Conservation (phyloP, 371 early-diverging fungal genomes). For the Batrachochytrium dendrobatidis region DNA sequence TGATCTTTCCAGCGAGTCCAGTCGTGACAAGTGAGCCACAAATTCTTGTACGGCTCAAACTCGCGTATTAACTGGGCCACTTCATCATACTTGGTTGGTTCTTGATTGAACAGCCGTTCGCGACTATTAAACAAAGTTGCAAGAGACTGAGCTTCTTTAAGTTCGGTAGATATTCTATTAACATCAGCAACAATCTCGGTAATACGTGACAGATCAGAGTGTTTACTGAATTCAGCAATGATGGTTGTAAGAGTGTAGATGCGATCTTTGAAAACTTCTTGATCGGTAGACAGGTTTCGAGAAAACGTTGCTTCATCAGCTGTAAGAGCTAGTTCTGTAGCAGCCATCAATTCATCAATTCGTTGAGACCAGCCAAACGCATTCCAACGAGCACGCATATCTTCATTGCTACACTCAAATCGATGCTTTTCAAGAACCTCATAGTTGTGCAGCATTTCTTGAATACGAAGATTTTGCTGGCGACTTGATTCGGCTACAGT, state of each 20-base stretch:
- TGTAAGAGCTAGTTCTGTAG: conserved; percentile 31
- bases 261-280: conserved; percentile 52
- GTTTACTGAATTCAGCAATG: conserved; percentile 42
- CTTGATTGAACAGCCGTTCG: conserved; percentile 45
- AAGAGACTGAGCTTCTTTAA: conserved; percentile 43
- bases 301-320: conserved; percentile 42
- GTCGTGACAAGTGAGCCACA: conserved; percentile 46
- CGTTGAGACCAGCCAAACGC: conserved; percentile 43
- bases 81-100: conserved; percentile 48
- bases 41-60: conserved; percentile 48
- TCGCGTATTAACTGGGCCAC: conserved; percentile 35
- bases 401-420: conserved; percentile 46
- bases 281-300: conserved; percentile 42
- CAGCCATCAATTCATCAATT: conserved; percentile 39
- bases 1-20: conserved; percentile 46
- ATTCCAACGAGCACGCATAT: conserved; percentile 43
- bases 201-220: conserved; percentile 31
- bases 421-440: conserved; percentile 45
- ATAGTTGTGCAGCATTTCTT: conserved; percentile 44
- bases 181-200: conserved; percentile 44
- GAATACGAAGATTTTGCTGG: conserved; percentile 25
- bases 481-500: conserved; percentile 37
- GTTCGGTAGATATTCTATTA: conserved; percentile 37
- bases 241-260: conserved; percentile 31
- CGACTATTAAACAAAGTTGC: conserved; percentile 41